A percentile compares a stretch with the other conserved stretches of the same genome.
Evolutionary conservation across 129 eudicot species (phyloP).

Genomic region (Deinandra increscens): DNA sequence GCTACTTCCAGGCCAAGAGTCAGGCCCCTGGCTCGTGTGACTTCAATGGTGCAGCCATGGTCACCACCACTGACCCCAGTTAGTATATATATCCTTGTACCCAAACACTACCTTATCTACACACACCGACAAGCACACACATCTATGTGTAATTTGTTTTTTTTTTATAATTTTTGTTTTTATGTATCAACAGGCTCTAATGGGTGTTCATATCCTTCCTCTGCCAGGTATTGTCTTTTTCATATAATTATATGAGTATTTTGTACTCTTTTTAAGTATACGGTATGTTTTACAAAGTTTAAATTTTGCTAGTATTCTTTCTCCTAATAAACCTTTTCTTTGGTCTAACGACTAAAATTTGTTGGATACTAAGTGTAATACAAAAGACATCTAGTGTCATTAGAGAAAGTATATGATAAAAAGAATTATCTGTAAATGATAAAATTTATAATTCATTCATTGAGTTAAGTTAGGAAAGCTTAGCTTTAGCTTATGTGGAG

Average conservation of each 20-base stretch:
- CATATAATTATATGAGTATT: too few species aligned
- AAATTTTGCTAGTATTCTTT: neutral
- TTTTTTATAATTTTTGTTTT: neutral
- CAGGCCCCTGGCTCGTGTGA: conserved; percentile 56
- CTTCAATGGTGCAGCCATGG: conserved; percentile 57
- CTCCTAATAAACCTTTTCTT: too few species aligned
- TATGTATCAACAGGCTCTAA: conserved; percentile 24
- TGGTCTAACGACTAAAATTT: too few species aligned
- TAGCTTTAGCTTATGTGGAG: too few species aligned
- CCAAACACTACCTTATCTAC: conserved; percentile 3
- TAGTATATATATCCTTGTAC: conserved; percentile 21
- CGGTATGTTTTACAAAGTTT: too few species aligned
- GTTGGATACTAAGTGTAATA: too few species aligned
- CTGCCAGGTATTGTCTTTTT: conserved; percentile 33
- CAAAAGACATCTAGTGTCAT: too few species aligned
- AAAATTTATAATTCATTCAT: too few species aligned
- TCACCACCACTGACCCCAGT: conserved; percentile 66
- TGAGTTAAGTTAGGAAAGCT: too few species aligned
- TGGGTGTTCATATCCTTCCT: conserved; percentile 30
- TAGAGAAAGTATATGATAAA: too few species aligned
- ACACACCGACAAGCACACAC: neutral
- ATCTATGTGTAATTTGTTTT: neutral
- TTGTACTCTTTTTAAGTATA: neutral
- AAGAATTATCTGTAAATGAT: too few species aligned
- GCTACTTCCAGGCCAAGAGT: conserved; percentile 64